These are phyloP conservation scores for Tricharina praecox DNA, from an alignment of 495 filamentous ascomycete species.

Conservation along the genomic window DNA sequence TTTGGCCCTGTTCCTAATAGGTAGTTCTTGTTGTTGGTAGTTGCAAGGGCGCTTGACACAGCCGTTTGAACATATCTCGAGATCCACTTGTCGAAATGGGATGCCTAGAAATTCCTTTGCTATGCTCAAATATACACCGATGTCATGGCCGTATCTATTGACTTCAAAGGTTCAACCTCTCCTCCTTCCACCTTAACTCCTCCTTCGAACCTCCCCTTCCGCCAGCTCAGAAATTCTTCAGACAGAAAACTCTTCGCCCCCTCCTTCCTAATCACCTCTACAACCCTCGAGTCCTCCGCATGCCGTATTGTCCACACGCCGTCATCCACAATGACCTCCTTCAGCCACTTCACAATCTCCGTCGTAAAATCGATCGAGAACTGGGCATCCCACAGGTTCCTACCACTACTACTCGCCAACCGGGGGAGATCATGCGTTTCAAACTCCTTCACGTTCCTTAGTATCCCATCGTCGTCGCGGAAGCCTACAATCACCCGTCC, in stretches of 20 bases:
- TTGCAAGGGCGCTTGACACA: no score
- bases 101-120: no score
- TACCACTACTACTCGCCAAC: conserved; percentile 46
- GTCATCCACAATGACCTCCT: conserved; percentile 34
- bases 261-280: conserved; percentile 52
- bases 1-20: no score
- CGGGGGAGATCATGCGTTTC: conserved; percentile 60
- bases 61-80: no score
- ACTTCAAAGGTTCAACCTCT: no score
- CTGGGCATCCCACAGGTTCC: conserved; percentile 68
- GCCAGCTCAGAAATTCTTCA: background rate
- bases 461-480: conserved; percentile 53
- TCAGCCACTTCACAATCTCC: conserved; percentile 49
- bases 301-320: conserved; percentile 73
- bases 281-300: conserved; percentile 34
- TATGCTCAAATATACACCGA: no score
- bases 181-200: no score
- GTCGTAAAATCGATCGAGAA: conserved; percentile 77
- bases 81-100: no score
- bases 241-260: conserved; percentile 2
- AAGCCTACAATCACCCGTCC: conserved; percentile 85
- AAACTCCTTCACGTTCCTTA: conserved; percentile 54
- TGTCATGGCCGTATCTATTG: no score
- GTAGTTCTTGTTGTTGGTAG: no score
- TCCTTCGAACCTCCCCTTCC: background rate